Evolutionary conservation across 176 grass and related monocot species (phyloP).

Genomic region (Aegilops tauschii): DNA sequence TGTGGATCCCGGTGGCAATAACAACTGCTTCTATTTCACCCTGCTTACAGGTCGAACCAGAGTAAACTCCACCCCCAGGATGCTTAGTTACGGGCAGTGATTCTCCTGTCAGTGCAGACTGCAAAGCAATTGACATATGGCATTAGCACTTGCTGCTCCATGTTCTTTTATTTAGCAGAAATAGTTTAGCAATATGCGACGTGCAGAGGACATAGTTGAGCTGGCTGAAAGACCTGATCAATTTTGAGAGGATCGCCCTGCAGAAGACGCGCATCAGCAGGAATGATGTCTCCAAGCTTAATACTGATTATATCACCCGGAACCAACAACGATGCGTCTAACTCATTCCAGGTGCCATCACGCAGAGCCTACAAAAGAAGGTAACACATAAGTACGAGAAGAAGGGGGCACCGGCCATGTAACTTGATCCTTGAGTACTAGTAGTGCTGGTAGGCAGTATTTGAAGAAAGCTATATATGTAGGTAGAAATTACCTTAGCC

Average conservation of each 20-base stretch:
- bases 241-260: conserved; percentile 69
- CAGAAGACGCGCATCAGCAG: conserved; percentile 62
- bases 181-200: neutral
- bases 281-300: conserved; percentile 77
- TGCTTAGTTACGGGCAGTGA: conserved; percentile 67
- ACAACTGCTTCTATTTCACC: conserved; percentile 80
- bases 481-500: conserved; percentile 39
- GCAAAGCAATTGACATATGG: conserved; percentile 14
- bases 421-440: neutral
- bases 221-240: conserved; percentile 42
- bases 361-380: conserved; percentile 48
- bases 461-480: neutral
- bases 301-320: conserved; percentile 77
- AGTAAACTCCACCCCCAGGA: conserved; percentile 61
- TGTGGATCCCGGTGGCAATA: conserved; percentile 76
- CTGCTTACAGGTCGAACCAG: conserved; percentile 78
- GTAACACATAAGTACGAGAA: conserved; percentile 5
- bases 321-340: conserved; percentile 59
- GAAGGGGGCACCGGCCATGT: neutral
- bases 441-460: neutral
- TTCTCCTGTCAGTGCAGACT: conserved; percentile 72
- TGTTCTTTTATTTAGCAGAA: neutral
- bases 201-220: neutral
- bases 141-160: neutral
- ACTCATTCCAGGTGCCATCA: conserved; percentile 53